Base-by-base conservation (phyloP, 495 filamentous ascomycete species). In the Aspergillus indologenus region DNA sequence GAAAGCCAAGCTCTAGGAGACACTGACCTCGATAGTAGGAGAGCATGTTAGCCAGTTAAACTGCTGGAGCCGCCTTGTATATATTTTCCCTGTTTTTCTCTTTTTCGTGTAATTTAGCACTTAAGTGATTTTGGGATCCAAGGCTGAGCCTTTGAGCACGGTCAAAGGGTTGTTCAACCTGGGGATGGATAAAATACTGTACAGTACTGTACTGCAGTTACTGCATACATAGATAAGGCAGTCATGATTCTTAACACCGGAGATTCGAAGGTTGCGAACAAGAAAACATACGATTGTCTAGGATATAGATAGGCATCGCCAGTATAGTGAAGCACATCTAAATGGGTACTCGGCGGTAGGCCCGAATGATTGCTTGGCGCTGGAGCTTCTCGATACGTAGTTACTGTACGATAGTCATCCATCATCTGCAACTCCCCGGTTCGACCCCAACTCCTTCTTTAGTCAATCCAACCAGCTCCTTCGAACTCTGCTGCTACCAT, bases 1-100 rank as follows among this genome's bases (percentile, higher is more conserved):
- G 24, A 87, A 79, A 69, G 75, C 78, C 23, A 81, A 76, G 66
- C 74, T 80, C 48, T 80, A 75, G 14, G 18, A 9, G 12, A 15
- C 2, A 50, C 23, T 48, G 12, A 23, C 23, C 19, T 48, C 45
- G 9, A 24, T 40, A 40, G 34, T 8, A n/a, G n/a, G 34, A 40
- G 5, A 14, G 12, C 12, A 40, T 40, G 34, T 11, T 7, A 11
- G 34, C 34, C 12, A 7, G 12, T 40, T 11, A 40, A 7, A 2
- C 34, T 40, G 5, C 34, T 40, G 34, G 12, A 24, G 48, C 22
- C 23, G 15, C 23, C 24, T 12, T 51, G 48, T 19, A 31, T 19
- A 34, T 51, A 26, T 31, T 7, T 9, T 29, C 31, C 23, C 34
- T 40, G 7, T 40, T 29, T 23, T 29, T 51, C 48, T 1, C 3